phyloP scores from a whole-genome alignment of 225 moss, liverwort and hornwort genomes.

The Anthoceros angustus region DNA sequence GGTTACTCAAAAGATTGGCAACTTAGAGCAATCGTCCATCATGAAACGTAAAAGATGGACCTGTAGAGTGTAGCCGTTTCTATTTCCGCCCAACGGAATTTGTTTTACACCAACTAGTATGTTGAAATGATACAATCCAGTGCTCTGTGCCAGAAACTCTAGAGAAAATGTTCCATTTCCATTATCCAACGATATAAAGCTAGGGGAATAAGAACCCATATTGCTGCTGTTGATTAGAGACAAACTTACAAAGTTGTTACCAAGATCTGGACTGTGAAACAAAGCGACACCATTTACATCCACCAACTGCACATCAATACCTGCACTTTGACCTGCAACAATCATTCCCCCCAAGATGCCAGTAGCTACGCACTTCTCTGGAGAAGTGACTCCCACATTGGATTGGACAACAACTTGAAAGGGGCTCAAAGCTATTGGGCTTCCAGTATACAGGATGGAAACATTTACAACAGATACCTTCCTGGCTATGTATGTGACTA shows the following conservation, averaged over 20 bases:
- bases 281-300: constrained; percentile 31
- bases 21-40: not conserved
- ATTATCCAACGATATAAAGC: constrained; percentile 18
- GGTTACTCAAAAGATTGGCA: no score
- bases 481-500: not conserved
- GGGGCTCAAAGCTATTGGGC: constrained; percentile 12
- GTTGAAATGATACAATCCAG: constrained; percentile 21
- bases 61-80: constrained; percentile 23
- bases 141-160: constrained; percentile 18
- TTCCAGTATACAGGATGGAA: constrained; percentile 9
- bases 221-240: constrained; percentile 15
- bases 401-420: constrained; percentile 16
- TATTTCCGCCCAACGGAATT: constrained; percentile 21
- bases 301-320: constrained; percentile 25
- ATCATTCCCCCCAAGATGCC: constrained; percentile 44
- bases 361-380: constrained; percentile 26
- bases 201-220: constrained; percentile 14
- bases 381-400: constrained; percentile 12
- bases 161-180: constrained; percentile 29
- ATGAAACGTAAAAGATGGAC: constrained; percentile 9
- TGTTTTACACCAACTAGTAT: constrained; percentile 22
- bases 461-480: constrained; percentile 9
- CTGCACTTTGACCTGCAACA: constrained; percentile 22
- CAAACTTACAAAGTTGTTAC: constrained; percentile 23
- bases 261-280: constrained; percentile 22